phyloP scores from a whole-genome alignment of 1,284 basidiomycete species.

The Schizopora paradoxa region DNA sequence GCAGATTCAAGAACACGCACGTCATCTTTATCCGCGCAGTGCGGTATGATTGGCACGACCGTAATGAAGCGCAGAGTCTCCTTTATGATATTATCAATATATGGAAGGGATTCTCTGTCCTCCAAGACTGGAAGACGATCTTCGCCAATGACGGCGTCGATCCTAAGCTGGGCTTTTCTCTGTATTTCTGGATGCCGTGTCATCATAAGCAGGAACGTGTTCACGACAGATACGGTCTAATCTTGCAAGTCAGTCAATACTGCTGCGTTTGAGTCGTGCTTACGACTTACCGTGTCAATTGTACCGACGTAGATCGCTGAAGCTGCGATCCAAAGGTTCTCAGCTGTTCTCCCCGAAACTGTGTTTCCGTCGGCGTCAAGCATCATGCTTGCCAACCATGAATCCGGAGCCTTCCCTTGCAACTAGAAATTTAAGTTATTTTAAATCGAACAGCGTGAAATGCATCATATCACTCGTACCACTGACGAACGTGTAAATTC shows the following conservation, averaged over 20 bases:
- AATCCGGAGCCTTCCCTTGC: no score
- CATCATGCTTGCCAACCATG: no score
- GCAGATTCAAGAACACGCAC: conserved; percentile 12
- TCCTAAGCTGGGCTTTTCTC: conserved; percentile 23
- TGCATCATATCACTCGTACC: no score
- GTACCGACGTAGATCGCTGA: no score
- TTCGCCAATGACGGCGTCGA: conserved; percentile 25
- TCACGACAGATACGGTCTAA: conserved; percentile 17
- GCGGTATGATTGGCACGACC: conserved; percentile 13
- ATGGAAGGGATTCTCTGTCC: conserved; percentile 25
- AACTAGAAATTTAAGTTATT: no score
- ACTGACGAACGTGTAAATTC: no score
- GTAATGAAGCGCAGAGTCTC: conserved; percentile 25
- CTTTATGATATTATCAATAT: conserved; percentile 26
- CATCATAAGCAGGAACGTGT: conserved; percentile 28
- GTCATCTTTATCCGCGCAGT: conserved; percentile 4
- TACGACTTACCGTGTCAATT: no score
- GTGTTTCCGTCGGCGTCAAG: no score
- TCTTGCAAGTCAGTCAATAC: neutral
- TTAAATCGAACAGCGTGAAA: no score
- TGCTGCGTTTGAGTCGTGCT: no score
- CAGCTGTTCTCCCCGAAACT: no score
- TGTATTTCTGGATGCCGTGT: conserved; percentile 23
- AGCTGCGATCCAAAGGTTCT: no score
- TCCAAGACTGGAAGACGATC: conserved; percentile 25